Percentiles rank a stretch among this genome's conserved stretches.
These are phyloP conservation scores for Geosmithia putterillii DNA, from an alignment of 2,329 filamentous ascomycete genomes.

Conservation along the genomic window DNA sequence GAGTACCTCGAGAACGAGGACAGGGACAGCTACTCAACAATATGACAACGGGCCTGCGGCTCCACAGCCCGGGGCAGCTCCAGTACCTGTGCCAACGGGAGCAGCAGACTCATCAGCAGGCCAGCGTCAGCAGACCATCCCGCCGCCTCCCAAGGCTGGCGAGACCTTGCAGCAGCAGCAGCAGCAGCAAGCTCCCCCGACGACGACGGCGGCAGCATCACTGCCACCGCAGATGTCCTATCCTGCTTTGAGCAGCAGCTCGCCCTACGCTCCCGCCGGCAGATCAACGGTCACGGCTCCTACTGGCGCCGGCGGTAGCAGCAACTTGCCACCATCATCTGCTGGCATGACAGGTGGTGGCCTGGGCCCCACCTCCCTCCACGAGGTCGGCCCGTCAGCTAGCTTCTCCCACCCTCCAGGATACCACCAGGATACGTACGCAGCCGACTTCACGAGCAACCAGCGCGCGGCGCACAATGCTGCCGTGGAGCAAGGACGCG, in stretches of 20 bases:
- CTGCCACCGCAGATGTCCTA: neutral
- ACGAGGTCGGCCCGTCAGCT: slow-evolving; percentile 11
- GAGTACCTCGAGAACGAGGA: too few relatives aligned
- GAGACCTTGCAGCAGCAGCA: slow-evolving; percentile 19
- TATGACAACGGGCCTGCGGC: slow-evolving; percentile 28
- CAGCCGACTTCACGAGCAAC: slow-evolving; percentile 35
- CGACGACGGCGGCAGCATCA: neutral
- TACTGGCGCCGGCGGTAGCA: neutral
- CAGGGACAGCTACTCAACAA: slow-evolving; percentile 3
- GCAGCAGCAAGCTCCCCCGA: slow-evolving; percentile 1
- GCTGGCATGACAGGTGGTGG: slow-evolving; percentile 10
- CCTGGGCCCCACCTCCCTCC: slow-evolving; percentile 12
- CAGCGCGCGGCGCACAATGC: slow-evolving; percentile 29
- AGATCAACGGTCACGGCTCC: neutral
- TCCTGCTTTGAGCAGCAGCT: neutral
- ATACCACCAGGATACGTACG: slow-evolving; percentile 42
- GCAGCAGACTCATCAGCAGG: slow-evolving; percentile 2
- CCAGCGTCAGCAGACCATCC: slow-evolving; percentile 13
- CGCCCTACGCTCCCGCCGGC: slow-evolving; percentile 3
- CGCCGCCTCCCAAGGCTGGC: slow-evolving; percentile 39
- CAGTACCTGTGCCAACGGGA: slow-evolving; percentile 18
- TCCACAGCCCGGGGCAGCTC: slow-evolving; percentile 46
- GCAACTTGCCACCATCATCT: slow-evolving; percentile 13
- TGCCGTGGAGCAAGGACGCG: slow-evolving; percentile 15
- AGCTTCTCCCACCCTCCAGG: slow-evolving; percentile 35